A percentile compares a stretch with the other conserved stretches of the same genome.
phyloP scores from a whole-genome alignment of 805 yeast genomes.

The Saccharomycopsis oosterbeekiorum region DNA sequence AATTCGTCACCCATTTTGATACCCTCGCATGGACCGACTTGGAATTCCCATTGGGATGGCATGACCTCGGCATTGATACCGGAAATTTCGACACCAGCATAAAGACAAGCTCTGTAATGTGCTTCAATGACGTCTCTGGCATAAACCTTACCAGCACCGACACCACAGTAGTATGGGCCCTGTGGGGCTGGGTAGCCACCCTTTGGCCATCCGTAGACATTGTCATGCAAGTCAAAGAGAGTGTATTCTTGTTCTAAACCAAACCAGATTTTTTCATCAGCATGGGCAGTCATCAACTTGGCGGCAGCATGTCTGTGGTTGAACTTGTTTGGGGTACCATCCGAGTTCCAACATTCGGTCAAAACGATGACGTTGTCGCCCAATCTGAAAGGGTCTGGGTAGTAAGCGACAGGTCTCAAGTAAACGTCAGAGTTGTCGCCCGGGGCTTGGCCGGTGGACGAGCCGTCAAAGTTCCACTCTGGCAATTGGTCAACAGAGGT shows the following conservation, averaged over 20 bases:
- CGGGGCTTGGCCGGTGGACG: constrained; percentile 97
- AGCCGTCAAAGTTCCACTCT: constrained; percentile 99
- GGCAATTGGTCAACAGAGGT: constrained; percentile 77
- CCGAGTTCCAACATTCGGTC: constrained; percentile 96
- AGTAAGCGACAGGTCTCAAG: constrained; percentile 89
- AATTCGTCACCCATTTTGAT: constrained; percentile 95
- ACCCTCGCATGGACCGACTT: constrained; percentile 97
- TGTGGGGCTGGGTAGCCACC: constrained; percentile 99
- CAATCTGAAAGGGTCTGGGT: constrained; percentile 95
- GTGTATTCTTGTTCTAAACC: constrained; percentile 99
- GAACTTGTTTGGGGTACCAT: constrained; percentile 97
- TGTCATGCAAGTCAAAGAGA: constrained; percentile 79
- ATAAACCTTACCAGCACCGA: constrained; percentile 95
- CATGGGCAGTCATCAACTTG: constrained; percentile 89
- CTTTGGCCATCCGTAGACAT: constrained; percentile 97
- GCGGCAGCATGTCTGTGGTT: constrained; percentile 97
- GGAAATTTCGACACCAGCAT: constrained; percentile 81
- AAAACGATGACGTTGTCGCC: constrained; percentile 95
- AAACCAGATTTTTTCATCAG: constrained; percentile 81
- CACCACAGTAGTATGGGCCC: constrained; percentile 99
- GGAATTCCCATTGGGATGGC: constrained; percentile 99
- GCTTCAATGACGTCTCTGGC: constrained; percentile 99
- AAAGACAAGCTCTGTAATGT: constrained; percentile 95
- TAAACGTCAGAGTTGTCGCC: constrained; percentile 95
- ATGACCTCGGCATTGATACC: constrained; percentile 99